Conservation (phyloP, 2,329 filamentous ascomycete genomes). For the Coleophoma eucalyptorum region DNA sequence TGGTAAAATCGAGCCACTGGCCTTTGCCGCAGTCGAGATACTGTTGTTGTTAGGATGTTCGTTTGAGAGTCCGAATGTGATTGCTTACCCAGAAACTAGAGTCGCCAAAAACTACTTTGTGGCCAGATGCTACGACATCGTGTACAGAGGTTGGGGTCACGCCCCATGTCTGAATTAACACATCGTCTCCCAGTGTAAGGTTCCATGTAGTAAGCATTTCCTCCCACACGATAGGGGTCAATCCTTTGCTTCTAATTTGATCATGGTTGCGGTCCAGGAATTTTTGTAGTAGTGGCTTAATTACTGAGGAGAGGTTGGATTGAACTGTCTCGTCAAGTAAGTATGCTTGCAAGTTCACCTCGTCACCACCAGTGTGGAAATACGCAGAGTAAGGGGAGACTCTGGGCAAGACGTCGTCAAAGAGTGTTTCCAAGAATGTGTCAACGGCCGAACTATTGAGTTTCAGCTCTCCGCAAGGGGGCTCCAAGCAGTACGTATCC, state of each 20-base stretch:
- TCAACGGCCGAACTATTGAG: conserved; percentile 70
- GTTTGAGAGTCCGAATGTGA: too few species aligned
- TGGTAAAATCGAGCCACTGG: conserved; percentile 70
- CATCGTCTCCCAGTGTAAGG: conserved; percentile 64
- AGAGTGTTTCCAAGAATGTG: conserved; percentile 67
- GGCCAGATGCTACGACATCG: conserved; percentile 55
- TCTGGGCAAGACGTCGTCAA: conserved; percentile 73
- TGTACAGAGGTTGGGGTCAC: conserved; percentile 44
- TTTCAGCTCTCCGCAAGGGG: conserved; percentile 67
- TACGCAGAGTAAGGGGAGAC: conserved; percentile 65
- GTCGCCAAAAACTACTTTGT: conserved; percentile 71
- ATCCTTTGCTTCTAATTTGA: conserved; percentile 56
- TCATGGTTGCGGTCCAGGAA: conserved; percentile 70
- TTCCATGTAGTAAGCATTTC: conserved; percentile 81
- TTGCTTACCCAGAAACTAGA: conserved; percentile 70
- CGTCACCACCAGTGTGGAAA: conserved; percentile 87
- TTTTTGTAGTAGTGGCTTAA: conserved; percentile 73
- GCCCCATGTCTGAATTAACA: conserved; percentile 52
- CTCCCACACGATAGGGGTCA: conserved; percentile 82
- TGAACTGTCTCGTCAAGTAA: conserved; percentile 68
- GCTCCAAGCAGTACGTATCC: conserved; percentile 56
- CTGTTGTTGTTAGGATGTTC: conserved; percentile 33
- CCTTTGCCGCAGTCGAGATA: conserved; percentile 83
- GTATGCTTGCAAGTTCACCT: conserved; percentile 76
- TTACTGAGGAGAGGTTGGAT: conserved; percentile 59